Evolutionary conservation across 495 filamentous ascomycete genomes (phyloP).

Genomic region (Penicillium cosmopolitanum): DNA sequence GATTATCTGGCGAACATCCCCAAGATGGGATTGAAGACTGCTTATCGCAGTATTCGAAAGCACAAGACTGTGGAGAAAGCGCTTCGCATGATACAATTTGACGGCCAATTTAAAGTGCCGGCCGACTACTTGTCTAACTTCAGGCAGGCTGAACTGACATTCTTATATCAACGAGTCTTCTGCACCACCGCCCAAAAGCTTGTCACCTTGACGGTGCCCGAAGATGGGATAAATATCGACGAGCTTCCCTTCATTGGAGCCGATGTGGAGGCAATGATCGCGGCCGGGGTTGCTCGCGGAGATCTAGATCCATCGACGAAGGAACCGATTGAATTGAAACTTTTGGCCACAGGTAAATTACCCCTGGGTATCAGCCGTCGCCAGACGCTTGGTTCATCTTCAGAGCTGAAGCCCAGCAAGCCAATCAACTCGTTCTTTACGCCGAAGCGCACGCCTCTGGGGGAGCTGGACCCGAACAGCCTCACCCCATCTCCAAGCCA

Average conservation of each 20-base stretch:
- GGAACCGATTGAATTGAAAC: conserved; percentile 57
- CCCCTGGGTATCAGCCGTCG: conserved; percentile 39
- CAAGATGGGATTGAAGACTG: conserved; percentile 90
- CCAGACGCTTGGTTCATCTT: conserved; percentile 49
- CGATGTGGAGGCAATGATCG: conserved; percentile 68
- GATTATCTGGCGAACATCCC: conserved; percentile 87
- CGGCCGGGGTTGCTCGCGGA: conserved; percentile 76
- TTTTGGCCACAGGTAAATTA: conserved; percentile 27
- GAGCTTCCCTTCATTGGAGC: conserved; percentile 80
- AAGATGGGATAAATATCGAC: conserved; percentile 59
- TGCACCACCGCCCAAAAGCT: conserved; percentile 72
- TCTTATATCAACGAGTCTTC: conserved; percentile 92
- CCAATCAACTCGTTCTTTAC: conserved; percentile 82
- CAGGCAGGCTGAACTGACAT: conserved; percentile 84
- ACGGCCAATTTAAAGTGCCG: conserved; percentile 81
- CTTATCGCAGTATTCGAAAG: conserved; percentile 85
- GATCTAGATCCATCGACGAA: conserved; percentile 92
- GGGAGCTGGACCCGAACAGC: conserved; percentile 84
- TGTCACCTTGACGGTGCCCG: conserved; percentile 70
- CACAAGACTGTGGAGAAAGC: conserved; percentile 84
- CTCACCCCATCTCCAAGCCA: conserved; percentile 75
- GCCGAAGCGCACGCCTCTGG: conserved; percentile 73
- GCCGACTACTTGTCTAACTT: conserved; percentile 77
- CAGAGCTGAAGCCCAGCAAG: conserved; percentile 62
- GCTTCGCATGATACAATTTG: conserved; percentile 81